These are phyloP conservation scores for Spergularia azorica DNA, from an alignment of 179 eudicot species.

Conservation along the genomic window DNA sequence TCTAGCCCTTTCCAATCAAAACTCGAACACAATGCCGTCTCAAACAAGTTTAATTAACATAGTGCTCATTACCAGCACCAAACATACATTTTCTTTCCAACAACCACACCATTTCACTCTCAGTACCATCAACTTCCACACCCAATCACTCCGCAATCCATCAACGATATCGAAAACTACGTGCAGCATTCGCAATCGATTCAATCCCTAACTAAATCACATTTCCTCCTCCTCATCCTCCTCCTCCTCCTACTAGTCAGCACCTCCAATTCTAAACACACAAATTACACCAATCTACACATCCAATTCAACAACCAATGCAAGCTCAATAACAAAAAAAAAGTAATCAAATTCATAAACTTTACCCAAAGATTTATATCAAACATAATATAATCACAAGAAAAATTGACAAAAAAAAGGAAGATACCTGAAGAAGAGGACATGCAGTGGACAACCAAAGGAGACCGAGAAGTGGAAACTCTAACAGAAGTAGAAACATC, in stretches of 20 bases:
- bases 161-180: neutral
- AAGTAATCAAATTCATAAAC: neutral
- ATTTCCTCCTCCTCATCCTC: neutral
- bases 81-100: neutral
- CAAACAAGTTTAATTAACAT: neutral
- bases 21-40: no score
- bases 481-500: constrained; percentile 31
- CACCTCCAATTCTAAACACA: neutral
- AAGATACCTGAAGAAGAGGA: constrained; percentile 48
- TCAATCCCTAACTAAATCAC: neutral
- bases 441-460: constrained; percentile 58
- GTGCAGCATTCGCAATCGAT: neutral
- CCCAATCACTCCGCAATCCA: neutral
- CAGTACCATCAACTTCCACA: neutral
- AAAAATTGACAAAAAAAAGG: neutral
- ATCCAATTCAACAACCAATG: neutral
- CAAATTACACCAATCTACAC: neutral
- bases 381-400: neutral
- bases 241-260: neutral
- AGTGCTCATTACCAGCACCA: neutral
- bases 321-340: neutral
- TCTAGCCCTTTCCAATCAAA: no score
- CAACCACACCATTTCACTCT: neutral
- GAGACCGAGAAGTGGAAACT: constrained; percentile 39
- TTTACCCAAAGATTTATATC: neutral